These are phyloP conservation scores for Alternaria gansuensis DNA, from an alignment of 2,329 filamentous ascomycete genomes.

Conservation along the genomic window DNA sequence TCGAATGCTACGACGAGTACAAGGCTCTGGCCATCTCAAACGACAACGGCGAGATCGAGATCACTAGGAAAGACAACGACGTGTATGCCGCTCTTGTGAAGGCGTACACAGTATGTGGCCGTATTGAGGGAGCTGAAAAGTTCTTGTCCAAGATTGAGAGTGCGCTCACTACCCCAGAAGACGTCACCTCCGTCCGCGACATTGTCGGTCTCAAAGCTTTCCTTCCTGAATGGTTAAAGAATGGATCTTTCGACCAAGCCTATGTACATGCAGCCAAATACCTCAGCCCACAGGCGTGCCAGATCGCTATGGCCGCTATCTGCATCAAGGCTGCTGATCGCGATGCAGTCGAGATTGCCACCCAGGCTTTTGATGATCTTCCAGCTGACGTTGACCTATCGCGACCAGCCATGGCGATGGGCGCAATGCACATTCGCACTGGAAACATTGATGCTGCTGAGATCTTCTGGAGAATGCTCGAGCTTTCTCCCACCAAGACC, in stretches of 20 bases:
- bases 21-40: conserved; percentile 85
- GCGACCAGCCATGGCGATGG: conserved; percentile 76
- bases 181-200: conserved; percentile 72
- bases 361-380: conserved; percentile 62
- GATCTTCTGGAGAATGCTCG: conserved; percentile 80
- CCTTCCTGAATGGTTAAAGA: conserved; percentile 77
- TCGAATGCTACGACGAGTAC: conserved; percentile 97
- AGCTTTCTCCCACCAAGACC: conserved; percentile 67
- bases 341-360: conserved; percentile 73
- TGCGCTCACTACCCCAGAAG: conserved; percentile 59
- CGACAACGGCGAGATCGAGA: conserved; percentile 74
- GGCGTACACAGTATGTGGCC: conserved; percentile 83
- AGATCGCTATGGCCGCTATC: conserved; percentile 74
- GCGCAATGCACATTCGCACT: conserved; percentile 84
- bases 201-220: conserved; percentile 77
- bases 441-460: conserved; percentile 81
- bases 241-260: conserved; percentile 75
- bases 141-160: conserved; percentile 84
- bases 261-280: conserved; percentile 73
- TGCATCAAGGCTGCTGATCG: conserved; percentile 82
- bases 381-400: conserved; percentile 56
- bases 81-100: conserved; percentile 93
- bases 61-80: conserved; percentile 78
- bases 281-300: conserved; percentile 67
- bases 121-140: conserved; percentile 80